A percentile compares a stretch with the other conserved stretches of the same genome.
These are phyloP conservation scores for Raffaelea ambrosiae DNA, from an alignment of 2,329 filamentous ascomycete species.

Conservation along the genomic window DNA sequence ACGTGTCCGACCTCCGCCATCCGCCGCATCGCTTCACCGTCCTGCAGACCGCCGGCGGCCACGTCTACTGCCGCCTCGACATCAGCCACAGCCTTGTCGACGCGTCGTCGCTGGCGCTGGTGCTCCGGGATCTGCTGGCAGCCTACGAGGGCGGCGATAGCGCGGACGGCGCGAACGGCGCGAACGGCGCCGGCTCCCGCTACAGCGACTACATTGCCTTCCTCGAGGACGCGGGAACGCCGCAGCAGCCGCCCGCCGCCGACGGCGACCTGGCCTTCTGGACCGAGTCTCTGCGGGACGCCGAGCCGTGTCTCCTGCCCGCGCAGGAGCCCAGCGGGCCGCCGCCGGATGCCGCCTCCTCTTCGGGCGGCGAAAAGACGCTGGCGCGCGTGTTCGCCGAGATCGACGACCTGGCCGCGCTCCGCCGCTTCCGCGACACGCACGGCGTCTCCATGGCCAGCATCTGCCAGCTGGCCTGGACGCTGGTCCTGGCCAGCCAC, in stretches of 20 bases:
- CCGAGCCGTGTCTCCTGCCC: background rate
- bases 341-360: background rate
- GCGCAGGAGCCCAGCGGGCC: background rate
- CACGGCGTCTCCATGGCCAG: background rate
- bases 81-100: background rate
- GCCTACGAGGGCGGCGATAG: background rate
- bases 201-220: background rate
- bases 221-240: background rate
- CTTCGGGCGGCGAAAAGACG: background rate
- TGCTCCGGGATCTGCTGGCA: background rate
- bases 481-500: slow-evolving; percentile 44
- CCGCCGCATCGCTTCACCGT: background rate
- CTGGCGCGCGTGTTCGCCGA: background rate
- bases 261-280: background rate
- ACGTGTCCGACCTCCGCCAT: background rate
- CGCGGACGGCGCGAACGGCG: background rate
- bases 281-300: background rate
- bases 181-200: too few relatives aligned
- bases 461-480: slow-evolving; percentile 34
- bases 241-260: too few relatives aligned
- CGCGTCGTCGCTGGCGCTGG: background rate
- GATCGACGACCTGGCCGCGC: background rate
- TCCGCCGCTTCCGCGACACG: background rate
- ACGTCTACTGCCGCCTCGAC: background rate
- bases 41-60: background rate